Evolutionary conservation across 192 early-diverging fungal genomes (phyloP).

Genomic region (Coemansia sp.): DNA sequence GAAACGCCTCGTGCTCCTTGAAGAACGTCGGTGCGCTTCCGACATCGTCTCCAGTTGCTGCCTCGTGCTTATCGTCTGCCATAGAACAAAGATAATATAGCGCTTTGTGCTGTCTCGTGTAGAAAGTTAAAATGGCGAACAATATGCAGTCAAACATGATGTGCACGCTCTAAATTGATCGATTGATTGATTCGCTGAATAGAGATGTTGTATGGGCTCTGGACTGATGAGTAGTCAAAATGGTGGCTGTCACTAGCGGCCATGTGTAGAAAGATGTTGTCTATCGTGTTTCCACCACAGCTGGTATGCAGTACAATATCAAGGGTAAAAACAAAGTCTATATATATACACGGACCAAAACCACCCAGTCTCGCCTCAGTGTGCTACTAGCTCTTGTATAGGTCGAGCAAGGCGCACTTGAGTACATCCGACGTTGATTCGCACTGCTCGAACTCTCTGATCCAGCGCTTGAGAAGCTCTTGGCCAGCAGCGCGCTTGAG

Average conservation of each 20-base stretch:
- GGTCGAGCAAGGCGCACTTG: constrained; percentile 50
- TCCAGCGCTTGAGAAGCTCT: constrained; percentile 54
- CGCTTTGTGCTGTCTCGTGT: neutral
- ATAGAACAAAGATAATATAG: neutral
- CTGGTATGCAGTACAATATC: neutral
- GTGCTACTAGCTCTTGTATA: constrained; percentile 40
- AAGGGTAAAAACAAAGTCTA: neutral
- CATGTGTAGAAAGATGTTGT: neutral
- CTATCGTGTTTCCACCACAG: neutral
- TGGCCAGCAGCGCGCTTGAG: constrained; percentile 44
- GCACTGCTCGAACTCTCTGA: constrained; percentile 54
- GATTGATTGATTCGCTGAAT: neutral
- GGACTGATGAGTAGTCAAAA: neutral
- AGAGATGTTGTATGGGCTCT: neutral
- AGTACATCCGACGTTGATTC: constrained; percentile 50
- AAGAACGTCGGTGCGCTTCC: constrained; percentile 48
- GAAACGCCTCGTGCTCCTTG: constrained; percentile 39
- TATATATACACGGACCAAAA: constrained; percentile 1
- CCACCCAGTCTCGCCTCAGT: neutral
- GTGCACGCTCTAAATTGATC: neutral
- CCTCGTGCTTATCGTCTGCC: constrained; percentile 17
- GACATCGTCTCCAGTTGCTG: constrained; percentile 18
- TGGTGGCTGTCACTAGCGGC: neutral
- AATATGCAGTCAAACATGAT: neutral
- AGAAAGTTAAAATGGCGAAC: neutral